phyloP scores from a whole-genome alignment of 192 early-diverging fungal species.

The Backusella westeae region DNA sequence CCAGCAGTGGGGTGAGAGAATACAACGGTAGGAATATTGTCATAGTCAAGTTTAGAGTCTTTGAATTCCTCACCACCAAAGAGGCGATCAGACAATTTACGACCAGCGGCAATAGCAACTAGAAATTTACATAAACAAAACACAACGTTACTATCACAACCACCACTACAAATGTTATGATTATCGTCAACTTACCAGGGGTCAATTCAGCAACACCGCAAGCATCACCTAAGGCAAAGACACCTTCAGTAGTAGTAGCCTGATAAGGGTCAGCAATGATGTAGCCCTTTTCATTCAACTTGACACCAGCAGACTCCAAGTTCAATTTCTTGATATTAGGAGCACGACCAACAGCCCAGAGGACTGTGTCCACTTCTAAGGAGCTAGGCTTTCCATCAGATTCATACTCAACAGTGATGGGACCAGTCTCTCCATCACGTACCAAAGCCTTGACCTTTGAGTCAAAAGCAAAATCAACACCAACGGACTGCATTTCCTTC shows the following conservation, averaged over 20 bases:
- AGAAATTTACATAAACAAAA: conserved; percentile 1
- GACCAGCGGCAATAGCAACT: conserved; percentile 95
- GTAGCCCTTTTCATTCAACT: conserved; percentile 64
- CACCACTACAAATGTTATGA: not conserved
- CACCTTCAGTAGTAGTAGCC: conserved; percentile 63
- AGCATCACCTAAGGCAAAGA: conserved; percentile 95
- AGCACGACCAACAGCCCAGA: conserved; percentile 90
- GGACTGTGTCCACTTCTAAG: conserved; percentile 76
- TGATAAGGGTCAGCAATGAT: conserved; percentile 88
- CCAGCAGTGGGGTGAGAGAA: conserved; percentile 93
- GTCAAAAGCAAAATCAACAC: conserved; percentile 78
- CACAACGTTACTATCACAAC: not conserved
- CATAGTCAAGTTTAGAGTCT: conserved; percentile 84
- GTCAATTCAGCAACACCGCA: conserved; percentile 91
- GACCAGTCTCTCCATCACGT: conserved; percentile 42
- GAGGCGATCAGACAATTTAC: conserved; percentile 84
- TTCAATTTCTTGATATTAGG: conserved; percentile 76
- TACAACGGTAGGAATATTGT: conserved; percentile 92
- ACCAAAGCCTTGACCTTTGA: conserved; percentile 63
- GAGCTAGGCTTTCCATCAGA: conserved; percentile 37
- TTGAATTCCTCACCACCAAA: conserved; percentile 78
- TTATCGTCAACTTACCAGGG: conserved; percentile 53
- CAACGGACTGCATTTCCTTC: conserved; percentile 70
- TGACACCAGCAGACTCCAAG: conserved; percentile 62
- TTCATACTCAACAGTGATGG: conserved; percentile 52